Base-by-base conservation (phyloP, 495 filamentous ascomycete species). In the Geoglossum glabrum region DNA sequence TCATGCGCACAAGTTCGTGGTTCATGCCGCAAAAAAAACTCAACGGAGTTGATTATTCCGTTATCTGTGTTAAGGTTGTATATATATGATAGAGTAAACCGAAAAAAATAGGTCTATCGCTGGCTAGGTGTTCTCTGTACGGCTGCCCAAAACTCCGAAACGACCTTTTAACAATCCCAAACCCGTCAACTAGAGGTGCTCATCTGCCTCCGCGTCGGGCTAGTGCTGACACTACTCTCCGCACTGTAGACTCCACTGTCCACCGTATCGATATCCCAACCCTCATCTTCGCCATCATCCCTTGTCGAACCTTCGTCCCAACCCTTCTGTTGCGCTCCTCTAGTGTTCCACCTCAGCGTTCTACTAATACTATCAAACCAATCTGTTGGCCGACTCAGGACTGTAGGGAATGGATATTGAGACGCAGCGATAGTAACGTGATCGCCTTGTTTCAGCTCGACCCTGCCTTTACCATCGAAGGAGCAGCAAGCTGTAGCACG, bases 331-430 rank as follows among this genome's bases (percentile, higher is more conserved):
- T 81, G 78, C 13, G 87, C 87, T 25, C 85, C 86, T 55, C 92
- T 77, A 11, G 79, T 86, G 67, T 96, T 96, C 92, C 92, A 98
- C 52, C 89, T 78, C 58, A 98, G 75, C 0, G 92, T 94, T 43
- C 90, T 77, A 51, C 82, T 82, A 25, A 98, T 85, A 64, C 85
- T 90, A 66, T 95, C 83, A 70, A 98, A 95, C 92, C 92, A 98
- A 65, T 97, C 82, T 28, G 78, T 79, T 50, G 74, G 73, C 63
- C 76, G 71, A 36, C 84, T 79, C 51, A 90, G 82, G 19, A 97
- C 89, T 0, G 89, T 93, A 0, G 92, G 93, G 73, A 98, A 95
- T 0, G 92, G 92, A 66, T 95, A 98, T 64, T 90, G 86, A 40
- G 84, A 88, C 2, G 90, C 93, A 59, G 88, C 86, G 65, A 98